These are phyloP conservation scores for Alternaria sp. DNA, from an alignment of 2,329 filamentous ascomycete species.

Conservation along the genomic window DNA sequence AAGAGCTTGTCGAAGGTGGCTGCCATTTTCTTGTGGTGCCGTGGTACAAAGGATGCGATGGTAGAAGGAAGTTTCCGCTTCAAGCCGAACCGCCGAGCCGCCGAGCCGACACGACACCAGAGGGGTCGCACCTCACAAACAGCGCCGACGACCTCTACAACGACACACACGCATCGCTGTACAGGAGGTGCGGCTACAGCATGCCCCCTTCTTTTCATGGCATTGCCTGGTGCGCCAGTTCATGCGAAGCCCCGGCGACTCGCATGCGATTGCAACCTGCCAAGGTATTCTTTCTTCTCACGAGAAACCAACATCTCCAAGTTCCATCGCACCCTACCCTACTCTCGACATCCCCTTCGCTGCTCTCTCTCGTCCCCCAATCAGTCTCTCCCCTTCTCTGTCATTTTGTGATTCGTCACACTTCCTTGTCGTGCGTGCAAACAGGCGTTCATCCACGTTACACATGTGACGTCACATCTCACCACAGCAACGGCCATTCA, in stretches of 20 bases:
- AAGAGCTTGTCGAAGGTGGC: constrained; percentile 45
- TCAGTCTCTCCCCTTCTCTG: background rate
- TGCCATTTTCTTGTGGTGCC: constrained; percentile 34
- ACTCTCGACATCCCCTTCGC: background rate
- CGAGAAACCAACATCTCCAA: background rate
- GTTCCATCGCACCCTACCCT: background rate
- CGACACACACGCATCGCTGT: background rate
- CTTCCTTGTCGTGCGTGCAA: background rate
- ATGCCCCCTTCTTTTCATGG: background rate
- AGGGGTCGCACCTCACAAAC: constrained; percentile 1
- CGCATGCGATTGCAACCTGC: background rate
- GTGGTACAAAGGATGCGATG: constrained; percentile 1
- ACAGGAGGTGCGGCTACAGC: background rate
- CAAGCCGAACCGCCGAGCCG: constrained; percentile 23
- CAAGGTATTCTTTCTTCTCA: background rate
- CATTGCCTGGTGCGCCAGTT: background rate
- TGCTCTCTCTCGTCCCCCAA: background rate
- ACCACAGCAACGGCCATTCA: constrained; percentile 22
- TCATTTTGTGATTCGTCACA: background rate
- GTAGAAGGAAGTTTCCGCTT: constrained; percentile 15
- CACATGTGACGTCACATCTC: constrained; percentile 34
- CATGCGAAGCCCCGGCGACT: background rate
- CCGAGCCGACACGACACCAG: constrained; percentile 24
- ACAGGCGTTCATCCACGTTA: constrained; percentile 16
- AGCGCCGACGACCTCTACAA: background rate